Evolutionary conservation across 2,329 filamentous ascomycete genomes (phyloP).

Genomic region (Zarea fungicola): DNA sequence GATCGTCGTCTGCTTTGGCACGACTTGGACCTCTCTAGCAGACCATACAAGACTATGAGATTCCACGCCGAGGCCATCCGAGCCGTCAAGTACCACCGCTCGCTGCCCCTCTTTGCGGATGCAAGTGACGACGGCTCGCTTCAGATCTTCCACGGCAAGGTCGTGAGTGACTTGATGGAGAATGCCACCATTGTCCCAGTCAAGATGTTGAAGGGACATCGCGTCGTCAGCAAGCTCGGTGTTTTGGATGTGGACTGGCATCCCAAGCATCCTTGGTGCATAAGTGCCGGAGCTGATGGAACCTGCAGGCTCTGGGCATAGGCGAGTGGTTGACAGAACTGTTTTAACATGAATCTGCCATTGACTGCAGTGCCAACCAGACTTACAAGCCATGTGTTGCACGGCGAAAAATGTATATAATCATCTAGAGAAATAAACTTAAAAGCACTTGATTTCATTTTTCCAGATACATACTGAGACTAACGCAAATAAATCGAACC

Average conservation of each 20-base stretch:
- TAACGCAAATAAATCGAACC: not conserved
- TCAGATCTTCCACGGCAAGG: conserved; percentile 95
- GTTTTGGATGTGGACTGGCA: conserved; percentile 97
- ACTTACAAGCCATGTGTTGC: not conserved
- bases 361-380: not conserved
- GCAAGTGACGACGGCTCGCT: conserved; percentile 90
- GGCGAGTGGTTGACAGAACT: not conserved
- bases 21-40: conserved; percentile 83
- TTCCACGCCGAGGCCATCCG: conserved; percentile 93
- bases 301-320: conserved; percentile 85
- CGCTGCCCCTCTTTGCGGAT: conserved; percentile 83
- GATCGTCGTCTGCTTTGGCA: conserved; percentile 94
- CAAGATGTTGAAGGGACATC: conserved; percentile 89
- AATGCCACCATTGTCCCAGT: conserved; percentile 94
- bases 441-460: conserved; percentile 7
- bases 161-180: conserved; percentile 90
- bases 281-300: conserved; percentile 91
- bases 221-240: conserved; percentile 77
- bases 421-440: not conserved
- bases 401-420: conserved; percentile 1
- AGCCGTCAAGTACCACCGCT: conserved; percentile 79
- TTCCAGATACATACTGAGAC: too few relatives aligned
- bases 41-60: conserved; percentile 92
- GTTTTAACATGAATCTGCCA: not conserved
- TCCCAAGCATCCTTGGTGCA: conserved; percentile 85